Evolutionary conservation across 495 filamentous ascomycete genomes (phyloP).

Genomic region (Bombardia bombarda): DNA sequence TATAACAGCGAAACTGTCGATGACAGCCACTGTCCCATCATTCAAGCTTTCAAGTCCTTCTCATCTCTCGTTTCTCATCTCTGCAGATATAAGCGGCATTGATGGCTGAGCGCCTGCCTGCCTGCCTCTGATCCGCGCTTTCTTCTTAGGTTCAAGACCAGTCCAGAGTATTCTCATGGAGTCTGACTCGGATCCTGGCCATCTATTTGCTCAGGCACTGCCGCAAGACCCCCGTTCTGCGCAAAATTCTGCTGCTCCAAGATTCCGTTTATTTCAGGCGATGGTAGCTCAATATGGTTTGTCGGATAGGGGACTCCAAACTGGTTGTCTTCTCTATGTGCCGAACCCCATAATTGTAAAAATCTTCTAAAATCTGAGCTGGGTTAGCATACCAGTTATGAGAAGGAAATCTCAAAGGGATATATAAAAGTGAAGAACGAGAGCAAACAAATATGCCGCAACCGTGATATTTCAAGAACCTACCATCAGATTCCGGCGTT

Average conservation of each 20-base stretch:
- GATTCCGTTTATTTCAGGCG: constrained; percentile 20
- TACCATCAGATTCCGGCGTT: constrained; percentile 16
- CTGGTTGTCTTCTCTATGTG: constrained; percentile 20
- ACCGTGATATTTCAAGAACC: no score
- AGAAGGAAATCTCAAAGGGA: no score
- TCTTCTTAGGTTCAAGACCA: no score
- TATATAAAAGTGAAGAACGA: neutral
- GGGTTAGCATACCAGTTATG: no score
- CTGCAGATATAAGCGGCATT: no score
- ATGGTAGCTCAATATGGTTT: constrained; percentile 21
- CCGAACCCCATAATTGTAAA: constrained; percentile 20
- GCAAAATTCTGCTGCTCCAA: constrained; percentile 3
- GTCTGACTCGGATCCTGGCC: constrained; percentile 1
- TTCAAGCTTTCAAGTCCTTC: no score
- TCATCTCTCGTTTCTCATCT: no score
- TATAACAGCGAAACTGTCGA: no score
- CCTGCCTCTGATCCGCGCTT: no score
- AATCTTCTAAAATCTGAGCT: constrained; percentile 24
- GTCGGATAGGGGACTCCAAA: constrained; percentile 21
- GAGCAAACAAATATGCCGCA: neutral
- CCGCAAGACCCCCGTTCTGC: constrained; percentile 11
- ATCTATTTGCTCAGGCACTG: constrained; percentile 17
- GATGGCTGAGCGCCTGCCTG: no score
- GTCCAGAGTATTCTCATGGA: neutral
- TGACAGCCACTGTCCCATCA: neutral